Base-by-base conservation (phyloP, 2,329 filamentous ascomycete genomes). In the Botryotinia convoluta region DNA sequence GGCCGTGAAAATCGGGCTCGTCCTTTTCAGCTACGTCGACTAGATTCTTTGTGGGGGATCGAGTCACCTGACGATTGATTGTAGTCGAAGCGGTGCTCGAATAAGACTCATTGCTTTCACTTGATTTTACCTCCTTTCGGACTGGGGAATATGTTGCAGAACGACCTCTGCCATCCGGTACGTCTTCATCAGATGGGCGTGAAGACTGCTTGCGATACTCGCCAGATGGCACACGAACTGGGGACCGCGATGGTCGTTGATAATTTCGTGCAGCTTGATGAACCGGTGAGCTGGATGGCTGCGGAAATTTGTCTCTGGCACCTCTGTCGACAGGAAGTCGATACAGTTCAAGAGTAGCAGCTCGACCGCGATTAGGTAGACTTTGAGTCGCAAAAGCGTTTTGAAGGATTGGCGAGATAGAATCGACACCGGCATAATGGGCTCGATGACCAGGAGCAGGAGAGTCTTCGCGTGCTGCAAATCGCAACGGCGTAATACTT, bases 1-100 rank as follows among this genome's bases (percentile, higher is more conserved):
- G 59, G 59, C 42, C 61, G 18, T 71, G 45, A 45, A 9, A 57
- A 35, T 69, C 59, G n/a, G 37, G 22, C 62, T 77, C 78, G 45
- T 77, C 75, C 22, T 62, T 75, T 69, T 78, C 78, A 22, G 42
- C 45, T 22, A 72, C 69, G 67, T 77, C 73, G 22, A 74, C 64
- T 0, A 77, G 69, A 5, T 61, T 57, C 62, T 76, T 77, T 26
- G 71, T 72, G 7, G 75, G 75, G n/a, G 75, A 77, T 60, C 72
- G 73, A n/a, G 74, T 73, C 37, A 64, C 73, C 37, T 75, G 69
- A 48, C 75, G 73, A n/a, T 72, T 72, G 29, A 72, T 59, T 29
- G 20, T 37, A 14, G 48, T 65, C n/a, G 61, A 67, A 32, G 44
- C 48, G 20, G 70, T 67, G 45, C 61, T 72, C 9, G 45, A 67